Percentiles rank a stretch among this genome's conserved stretches.
phyloP scores from a whole-genome alignment of 2,329 filamentous ascomycete genomes.

The Xylaria sp. region DNA sequence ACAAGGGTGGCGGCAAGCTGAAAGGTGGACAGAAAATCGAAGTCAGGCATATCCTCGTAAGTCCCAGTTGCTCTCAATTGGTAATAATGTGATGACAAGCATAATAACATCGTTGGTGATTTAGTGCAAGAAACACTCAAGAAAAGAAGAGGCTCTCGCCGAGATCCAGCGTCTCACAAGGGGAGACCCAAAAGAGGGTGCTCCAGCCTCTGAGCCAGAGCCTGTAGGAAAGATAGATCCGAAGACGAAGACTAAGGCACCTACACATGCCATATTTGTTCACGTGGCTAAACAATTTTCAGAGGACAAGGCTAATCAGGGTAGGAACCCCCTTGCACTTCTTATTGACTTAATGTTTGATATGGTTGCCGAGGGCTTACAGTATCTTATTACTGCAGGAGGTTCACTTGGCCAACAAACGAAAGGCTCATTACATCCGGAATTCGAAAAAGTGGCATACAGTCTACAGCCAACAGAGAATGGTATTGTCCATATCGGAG shows the following conservation, averaged over 20 bases:
- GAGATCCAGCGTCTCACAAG: constrained; percentile 60
- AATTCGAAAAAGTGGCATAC: constrained; percentile 80
- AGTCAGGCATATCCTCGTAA: constrained; percentile 41
- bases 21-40: constrained; percentile 40
- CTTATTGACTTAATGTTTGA: not conserved
- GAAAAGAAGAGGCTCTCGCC: constrained; percentile 79
- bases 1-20: constrained; percentile 39
- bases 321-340: constrained; percentile 49
- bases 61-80: constrained; percentile 11
- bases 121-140: constrained; percentile 79
- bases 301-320: constrained; percentile 80
- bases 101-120: constrained; percentile 4
- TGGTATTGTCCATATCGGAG: constrained; percentile 70
- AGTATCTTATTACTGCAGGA: constrained; percentile 57
- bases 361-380: constrained; percentile 11
- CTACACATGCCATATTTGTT: constrained; percentile 69
- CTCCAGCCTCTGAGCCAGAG: constrained; percentile 28
- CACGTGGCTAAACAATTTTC: constrained; percentile 78
- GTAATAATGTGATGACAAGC: not conserved
- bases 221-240: constrained; percentile 52
- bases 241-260: constrained; percentile 57
- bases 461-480: constrained; percentile 57
- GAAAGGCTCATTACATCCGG: constrained; percentile 72
- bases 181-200: constrained; percentile 34
- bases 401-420: constrained; percentile 79